These are phyloP conservation scores for Globisporangium canariense DNA, from an alignment of 352 stramenopile species.

Conservation along the genomic window DNA sequence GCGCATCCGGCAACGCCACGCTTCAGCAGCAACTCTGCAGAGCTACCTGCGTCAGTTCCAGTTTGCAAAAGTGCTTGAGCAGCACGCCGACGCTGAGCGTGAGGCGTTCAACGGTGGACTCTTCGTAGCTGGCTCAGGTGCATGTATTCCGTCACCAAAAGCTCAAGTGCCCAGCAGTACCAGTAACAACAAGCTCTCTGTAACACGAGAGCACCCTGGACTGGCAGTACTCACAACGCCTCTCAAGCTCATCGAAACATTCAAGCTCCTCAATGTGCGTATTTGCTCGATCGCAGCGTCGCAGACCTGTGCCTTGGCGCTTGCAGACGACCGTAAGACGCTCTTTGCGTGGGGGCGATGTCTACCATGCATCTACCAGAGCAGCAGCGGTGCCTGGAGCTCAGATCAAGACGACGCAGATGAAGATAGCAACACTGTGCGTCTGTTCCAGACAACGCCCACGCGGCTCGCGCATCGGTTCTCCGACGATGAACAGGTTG, in stretches of 20 bases:
- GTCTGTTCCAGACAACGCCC: slow-evolving; percentile 20
- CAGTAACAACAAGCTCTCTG: not conserved
- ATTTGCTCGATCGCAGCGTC: slow-evolving; percentile 35
- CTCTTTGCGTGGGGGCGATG: slow-evolving; percentile 56
- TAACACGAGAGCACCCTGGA: slow-evolving; percentile 4
- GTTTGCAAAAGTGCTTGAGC: slow-evolving; percentile 45
- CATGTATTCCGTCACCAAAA: slow-evolving; percentile 23
- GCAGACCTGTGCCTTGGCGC: slow-evolving; percentile 40
- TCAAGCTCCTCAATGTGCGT: slow-evolving; percentile 40
- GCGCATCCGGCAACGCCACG: slow-evolving; percentile 34
- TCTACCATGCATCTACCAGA: slow-evolving; percentile 36
- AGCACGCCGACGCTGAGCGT: slow-evolving; percentile 46
- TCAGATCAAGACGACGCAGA: not conserved
- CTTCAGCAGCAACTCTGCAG: slow-evolving; percentile 47
- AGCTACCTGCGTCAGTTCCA: slow-evolving; percentile 46
- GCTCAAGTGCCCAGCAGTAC: not conserved
- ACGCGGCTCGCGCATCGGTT: slow-evolving; percentile 32
- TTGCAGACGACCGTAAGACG: slow-evolving; percentile 36
- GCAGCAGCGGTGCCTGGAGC: not conserved
- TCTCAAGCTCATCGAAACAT: slow-evolving; percentile 39
- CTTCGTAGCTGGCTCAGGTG: slow-evolving; percentile 42
- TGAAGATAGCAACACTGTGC: slow-evolving; percentile 3
- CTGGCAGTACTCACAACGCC: slow-evolving; percentile 12
- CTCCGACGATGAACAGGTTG: slow-evolving; percentile 16
- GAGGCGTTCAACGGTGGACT: slow-evolving; percentile 56